Base-by-base conservation (phyloP, 1,139 yeast species). In the Arxiozyma slooffiae region DNA sequence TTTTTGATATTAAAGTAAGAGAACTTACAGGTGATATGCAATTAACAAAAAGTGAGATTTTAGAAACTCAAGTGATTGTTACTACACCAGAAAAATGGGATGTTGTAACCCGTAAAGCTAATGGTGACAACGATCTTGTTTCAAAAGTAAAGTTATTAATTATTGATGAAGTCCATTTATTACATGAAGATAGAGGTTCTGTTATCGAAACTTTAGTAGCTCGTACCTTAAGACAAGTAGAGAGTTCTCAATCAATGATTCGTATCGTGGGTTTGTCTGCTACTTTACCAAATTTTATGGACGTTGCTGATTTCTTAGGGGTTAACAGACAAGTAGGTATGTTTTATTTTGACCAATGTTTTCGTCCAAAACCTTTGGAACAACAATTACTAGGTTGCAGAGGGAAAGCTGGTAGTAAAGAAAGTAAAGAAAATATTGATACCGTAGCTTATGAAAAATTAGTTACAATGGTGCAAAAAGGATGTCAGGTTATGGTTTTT, bases 21-120 rank as follows among this genome's bases (percentile, higher is more conserved):
- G 98, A 92, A 65, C 73, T 92, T 55, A 92, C 98, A 2, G 98
- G 98, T 62, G 98, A 92, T 70, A 92, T 94, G 95, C 97, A 92
- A 62, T 71, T 94, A 48, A 85, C 96, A 0, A 80, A 82, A 59
- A 78, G 82, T 16, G 97, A 92, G 66, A 88, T 92, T 39, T 69
- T 81, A 62, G 78, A 79, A 1, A 92, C 97, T 1, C 98, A 92
- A 66, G 77, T 92, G 42, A 86, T 92, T 59, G 97, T 92, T 7
- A 92, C 97, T 0, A 92, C 98, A 0, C 98, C 98, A 0, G 98
- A 92, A 67, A 92, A 92, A 69, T 92, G 99, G 99, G 99, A 92
- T 72, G 97, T 92, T 11, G 97, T 92, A 1, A 92, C 98, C 0
- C 78, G 98, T 65, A 92, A 92, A 62, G 74, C 79, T 0, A 74